Evolutionary conservation across 164 flowering plant species (phyloP).

Genomic region (Platanus orientalis): DNA sequence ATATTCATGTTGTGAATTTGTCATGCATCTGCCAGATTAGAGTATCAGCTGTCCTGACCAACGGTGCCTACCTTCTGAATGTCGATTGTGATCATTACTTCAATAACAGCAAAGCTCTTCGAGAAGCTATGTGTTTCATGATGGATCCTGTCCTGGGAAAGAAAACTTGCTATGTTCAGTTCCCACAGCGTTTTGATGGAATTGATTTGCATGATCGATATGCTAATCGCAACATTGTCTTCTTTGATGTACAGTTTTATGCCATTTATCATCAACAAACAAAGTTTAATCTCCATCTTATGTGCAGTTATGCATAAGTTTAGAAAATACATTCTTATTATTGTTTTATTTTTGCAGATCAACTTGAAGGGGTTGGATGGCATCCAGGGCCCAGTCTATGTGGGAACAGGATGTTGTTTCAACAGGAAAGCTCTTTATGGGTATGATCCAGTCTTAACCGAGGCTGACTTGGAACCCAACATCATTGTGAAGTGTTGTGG

Average conservation of each 20-base stretch:
- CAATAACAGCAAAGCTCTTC: conserved; percentile 84
- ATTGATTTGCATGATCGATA: conserved; percentile 78
- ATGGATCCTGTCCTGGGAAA: conserved; percentile 2
- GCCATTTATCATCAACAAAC: not conserved
- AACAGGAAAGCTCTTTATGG: conserved; percentile 97
- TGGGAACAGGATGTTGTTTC: conserved; percentile 1
- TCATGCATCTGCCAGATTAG: not conserved
- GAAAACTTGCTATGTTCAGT: not conserved
- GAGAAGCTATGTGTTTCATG: conserved; percentile 3
- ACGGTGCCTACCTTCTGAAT: conserved; percentile 3
- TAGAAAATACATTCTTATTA: not conserved
- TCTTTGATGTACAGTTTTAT: conserved; percentile 69
- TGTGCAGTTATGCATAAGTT: not conserved
- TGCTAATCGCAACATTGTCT: conserved; percentile 94
- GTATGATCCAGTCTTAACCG: conserved; percentile 89
- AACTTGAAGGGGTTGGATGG: conserved; percentile 51
- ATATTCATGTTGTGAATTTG: not conserved
- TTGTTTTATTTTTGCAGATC: conserved; percentile 1
- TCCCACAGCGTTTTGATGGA: conserved; percentile 5
- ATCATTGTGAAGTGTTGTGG: conserved; percentile 91
- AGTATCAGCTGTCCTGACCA: conserved; percentile 4
- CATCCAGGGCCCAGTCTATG: conserved; percentile 39
- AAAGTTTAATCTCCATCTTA: not conserved
- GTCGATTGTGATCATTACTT: conserved; percentile 17
- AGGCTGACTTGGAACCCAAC: conserved; percentile 91